Conservation (phyloP, 768 basidiomycete species). For the Heimioporus sp. region DNA sequence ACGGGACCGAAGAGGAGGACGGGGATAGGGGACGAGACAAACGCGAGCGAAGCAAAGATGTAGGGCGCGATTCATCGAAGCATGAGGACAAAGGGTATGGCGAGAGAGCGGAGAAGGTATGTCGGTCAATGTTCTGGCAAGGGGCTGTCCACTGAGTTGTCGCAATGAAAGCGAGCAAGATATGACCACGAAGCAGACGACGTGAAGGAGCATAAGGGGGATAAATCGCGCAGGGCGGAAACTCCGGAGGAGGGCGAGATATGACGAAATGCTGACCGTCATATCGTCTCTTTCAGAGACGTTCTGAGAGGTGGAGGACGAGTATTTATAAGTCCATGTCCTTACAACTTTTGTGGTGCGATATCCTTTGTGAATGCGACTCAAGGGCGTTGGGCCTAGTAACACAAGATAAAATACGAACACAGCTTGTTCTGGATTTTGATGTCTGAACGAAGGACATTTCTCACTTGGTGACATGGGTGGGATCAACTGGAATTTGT, state of each 20-base stretch:
- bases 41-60: slow-evolving; percentile 48
- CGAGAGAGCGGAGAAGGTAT: slow-evolving; percentile 68
- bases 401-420: no score
- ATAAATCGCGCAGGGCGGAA: slow-evolving; percentile 53
- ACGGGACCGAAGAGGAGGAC: slow-evolving; percentile 40
- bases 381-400: no score
- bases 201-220: slow-evolving; percentile 40
- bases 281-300: neutral
- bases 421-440: no score
- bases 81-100: slow-evolving; percentile 49
- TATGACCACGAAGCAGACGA: slow-evolving; percentile 49
- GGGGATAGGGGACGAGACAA: slow-evolving; percentile 31
- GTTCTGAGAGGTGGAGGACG: slow-evolving; percentile 3
- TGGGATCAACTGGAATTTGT: neutral
- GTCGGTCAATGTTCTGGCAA: slow-evolving; percentile 5
- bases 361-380: neutral
- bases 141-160: slow-evolving; percentile 11
- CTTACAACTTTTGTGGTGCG: slow-evolving; percentile 1
- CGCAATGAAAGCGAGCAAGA: slow-evolving; percentile 45
- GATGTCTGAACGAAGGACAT: no score
- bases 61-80: slow-evolving; percentile 32
- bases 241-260: slow-evolving; percentile 91
- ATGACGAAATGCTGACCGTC: slow-evolving; percentile 31
- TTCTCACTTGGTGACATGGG: neutral
- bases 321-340: neutral